Base-by-base conservation (phyloP, 2,329 filamentous ascomycete genomes). In the Hirsutella thompsonii region DNA sequence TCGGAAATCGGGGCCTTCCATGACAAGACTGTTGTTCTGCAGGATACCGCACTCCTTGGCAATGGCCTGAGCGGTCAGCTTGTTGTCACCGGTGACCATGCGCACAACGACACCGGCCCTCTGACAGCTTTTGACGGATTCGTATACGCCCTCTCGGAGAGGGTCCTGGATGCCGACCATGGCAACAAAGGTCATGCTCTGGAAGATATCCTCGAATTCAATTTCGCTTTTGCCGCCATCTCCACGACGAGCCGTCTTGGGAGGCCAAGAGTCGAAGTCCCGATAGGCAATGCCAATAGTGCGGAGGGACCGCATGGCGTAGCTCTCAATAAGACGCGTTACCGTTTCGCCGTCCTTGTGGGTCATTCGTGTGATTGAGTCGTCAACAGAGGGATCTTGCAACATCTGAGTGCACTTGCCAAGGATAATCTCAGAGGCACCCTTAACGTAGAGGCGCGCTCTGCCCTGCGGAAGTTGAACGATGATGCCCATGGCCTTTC, bases 21-120 rank as follows among this genome's bases (percentile, higher is more conserved):
- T 82, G 28, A 87, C 75, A 42, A 85, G 55, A 37, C 80, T 82
- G 50, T 78, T 72, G 3, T 69, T 61, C 33, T 78, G 76, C 42
- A 84, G 69, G 44, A 90, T 89, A 33, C 83, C 83, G 56, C 83
- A 88, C 51, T 89, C 83, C 49, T 71, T 72, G 18, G 84, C 84
- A 51, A 90, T 90, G 19, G 84, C 81, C 56, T 83, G 76, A 2
- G 84, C 84, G 8, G 84, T 90, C 44, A 84, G 64, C 49, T 82
- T 77, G 62, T 90, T 89, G 63, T 90, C 84, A 47, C 84, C 84
- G 4, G 84, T 90, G 3, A 90, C 84, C 84, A 90, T 90, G 53
- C 84, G 81, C 16, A 89, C 83, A 45, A 81, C 74, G 10, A 90
- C 83, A 44, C 84, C 84, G 4, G 84, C 84, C 42, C 73, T 70